Percentiles rank a stretch among this genome's conserved stretches.
Evolutionary conservation across 2,329 filamentous ascomycete genomes (phyloP).

Genomic region (Penicillium occitanis): DNA sequence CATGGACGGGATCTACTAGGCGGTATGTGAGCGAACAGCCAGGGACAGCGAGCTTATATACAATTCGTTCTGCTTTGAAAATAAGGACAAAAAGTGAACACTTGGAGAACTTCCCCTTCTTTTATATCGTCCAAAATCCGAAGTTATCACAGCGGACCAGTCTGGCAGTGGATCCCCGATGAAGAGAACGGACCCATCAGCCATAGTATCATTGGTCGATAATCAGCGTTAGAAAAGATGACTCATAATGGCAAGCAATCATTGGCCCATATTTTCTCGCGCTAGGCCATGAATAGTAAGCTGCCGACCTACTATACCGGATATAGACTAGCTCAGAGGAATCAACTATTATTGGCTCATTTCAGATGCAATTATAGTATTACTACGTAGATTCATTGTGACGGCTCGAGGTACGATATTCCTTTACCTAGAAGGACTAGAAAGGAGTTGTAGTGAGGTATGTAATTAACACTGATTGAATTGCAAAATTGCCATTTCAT

Average conservation of each 20-base stretch:
- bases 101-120: background rate
- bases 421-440: no score
- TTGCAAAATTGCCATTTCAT: no score
- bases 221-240: background rate
- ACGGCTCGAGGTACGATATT: no score
- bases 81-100: background rate
- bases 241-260: background rate
- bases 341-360: background rate
- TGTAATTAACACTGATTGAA: no score
- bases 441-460: no score
- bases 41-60: background rate
- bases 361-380: background rate
- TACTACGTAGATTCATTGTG: background rate
- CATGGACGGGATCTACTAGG: background rate
- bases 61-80: background rate
- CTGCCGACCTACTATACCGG: accelerated
- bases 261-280: background rate
- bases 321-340: background rate
- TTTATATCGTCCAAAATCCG: background rate
- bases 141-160: background rate
- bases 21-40: background rate
- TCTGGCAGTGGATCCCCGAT: background rate
- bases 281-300: background rate
- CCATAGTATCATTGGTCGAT: background rate
- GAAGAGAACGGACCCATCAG: background rate